Evolutionary conservation across 495 filamentous ascomycete genomes (phyloP), one percentile per base, ranked within the genome.

Genomic region (Penicillium canariense): DNA sequence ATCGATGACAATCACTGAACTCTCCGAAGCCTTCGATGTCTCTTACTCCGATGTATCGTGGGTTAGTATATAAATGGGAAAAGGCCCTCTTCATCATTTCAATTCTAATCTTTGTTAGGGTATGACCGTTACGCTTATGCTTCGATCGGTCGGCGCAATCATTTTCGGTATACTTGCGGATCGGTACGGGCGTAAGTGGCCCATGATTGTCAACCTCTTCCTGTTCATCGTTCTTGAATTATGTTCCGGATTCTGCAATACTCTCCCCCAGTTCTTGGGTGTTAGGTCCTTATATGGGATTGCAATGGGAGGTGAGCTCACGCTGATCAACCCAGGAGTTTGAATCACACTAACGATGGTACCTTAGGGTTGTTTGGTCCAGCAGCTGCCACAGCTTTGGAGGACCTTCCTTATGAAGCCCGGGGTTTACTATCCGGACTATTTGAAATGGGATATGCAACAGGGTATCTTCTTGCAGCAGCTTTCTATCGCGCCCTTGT

Each of bases 151-250:
- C 22, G 88, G 88, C 1, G 79, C 84, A 27, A 75, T 86, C 49
- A 55, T 81, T 23, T 90, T 90, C 60, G 87, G 87, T 22, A 72
- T 89, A 34, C 84, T 83, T 2, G 71, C 84, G 1, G 87, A 91
- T 75, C 77, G 87, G 27, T 91, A 85, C 55, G 88, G 88, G 25
- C 74, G 87, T n/a, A 90, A 88, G 66, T 90, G 87, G 86, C 87
- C 87, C 4, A 89, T 90, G 60, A 74, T 90, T 18, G 67, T 87
- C 61, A 89, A 90, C 67, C 86, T 88, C 47, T 11, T 87, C 10
- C 69, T 90, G 30, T 89, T 91, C 61, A 88, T 90, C 48, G 60
- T 83, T 9, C 72, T 91, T 12, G 87, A 91, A 63, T 68, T 90
- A 22, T 84, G 74, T 26, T 89, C 88, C 20, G 87, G 85, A 18